A percentile compares a stretch with the other conserved stretches of the same genome.
phyloP scores from a whole-genome alignment of 1,139 yeast species.

The Yamadazyma friedrichii region DNA sequence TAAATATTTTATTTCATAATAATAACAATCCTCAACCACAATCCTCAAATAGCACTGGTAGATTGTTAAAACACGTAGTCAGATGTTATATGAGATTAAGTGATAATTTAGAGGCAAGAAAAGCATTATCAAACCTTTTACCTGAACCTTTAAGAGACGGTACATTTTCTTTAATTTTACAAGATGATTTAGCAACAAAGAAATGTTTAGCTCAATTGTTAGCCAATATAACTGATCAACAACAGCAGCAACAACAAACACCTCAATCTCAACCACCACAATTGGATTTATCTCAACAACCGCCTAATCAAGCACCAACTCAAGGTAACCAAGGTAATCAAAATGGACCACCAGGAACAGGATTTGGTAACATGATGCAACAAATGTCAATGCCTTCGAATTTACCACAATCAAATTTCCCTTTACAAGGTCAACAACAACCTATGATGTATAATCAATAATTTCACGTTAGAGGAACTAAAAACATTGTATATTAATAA shows the following conservation, averaged over 20 bases:
- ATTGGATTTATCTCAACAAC: constrained; percentile 5
- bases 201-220: constrained; percentile 83
- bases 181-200: constrained; percentile 87
- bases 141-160: constrained; percentile 91
- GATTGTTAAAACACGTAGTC: constrained; percentile 89
- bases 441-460: constrained; percentile 9
- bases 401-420: constrained; percentile 5
- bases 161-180: constrained; percentile 75
- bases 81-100: constrained; percentile 89
- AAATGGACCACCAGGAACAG: constrained; percentile 1
- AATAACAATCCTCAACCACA: constrained; percentile 21
- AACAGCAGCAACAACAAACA: constrained; percentile 4
- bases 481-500: background rate
- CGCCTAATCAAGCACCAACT: background rate
- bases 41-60: constrained; percentile 55
- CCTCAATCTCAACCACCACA: constrained; percentile 3
- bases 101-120: constrained; percentile 88
- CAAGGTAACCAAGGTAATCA: background rate
- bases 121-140: constrained; percentile 76
- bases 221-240: constrained; percentile 56
- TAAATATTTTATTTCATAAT: constrained; percentile 27
- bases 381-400: constrained; percentile 2
- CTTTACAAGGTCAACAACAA: constrained; percentile 5
- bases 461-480: background rate
- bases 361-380: constrained; percentile 3